phyloP scores from a whole-genome alignment of 2,329 filamentous ascomycete species.

The Clarireedia hainanense region DNA sequence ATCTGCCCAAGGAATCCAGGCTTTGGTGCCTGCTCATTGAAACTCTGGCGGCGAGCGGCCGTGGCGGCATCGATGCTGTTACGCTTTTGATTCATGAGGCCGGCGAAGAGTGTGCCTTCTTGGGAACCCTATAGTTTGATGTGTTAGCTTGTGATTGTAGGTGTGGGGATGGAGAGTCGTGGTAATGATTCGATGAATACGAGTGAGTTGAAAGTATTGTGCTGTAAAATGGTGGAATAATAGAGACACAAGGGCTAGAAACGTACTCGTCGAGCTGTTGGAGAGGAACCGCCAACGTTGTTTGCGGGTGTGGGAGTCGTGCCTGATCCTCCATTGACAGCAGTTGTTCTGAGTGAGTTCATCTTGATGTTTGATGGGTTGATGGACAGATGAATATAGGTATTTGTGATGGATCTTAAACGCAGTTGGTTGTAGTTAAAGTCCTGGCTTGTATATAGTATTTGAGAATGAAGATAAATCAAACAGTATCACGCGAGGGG shows the following conservation, averaged over 20 bases:
- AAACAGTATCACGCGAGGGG: no score
- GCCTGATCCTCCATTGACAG: conserved; percentile 19
- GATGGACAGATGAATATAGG: no score
- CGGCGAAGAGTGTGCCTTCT: conserved; percentile 26
- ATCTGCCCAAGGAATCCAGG: conserved; percentile 30
- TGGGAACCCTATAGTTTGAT: conserved; percentile 11
- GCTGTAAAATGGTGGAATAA: neutral
- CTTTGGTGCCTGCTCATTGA: conserved; percentile 35
- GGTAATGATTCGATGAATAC: neutral
- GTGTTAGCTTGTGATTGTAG: neutral
- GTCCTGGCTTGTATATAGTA: no score
- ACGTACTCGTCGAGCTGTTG: conserved; percentile 17
- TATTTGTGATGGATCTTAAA: no score
- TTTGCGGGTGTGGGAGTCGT: conserved; percentile 19
- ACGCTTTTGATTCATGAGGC: conserved; percentile 38
- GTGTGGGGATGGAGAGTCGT: no score
- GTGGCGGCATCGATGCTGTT: conserved; percentile 31
- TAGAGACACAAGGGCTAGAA: neutral
- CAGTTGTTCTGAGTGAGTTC: conserved; percentile 5
- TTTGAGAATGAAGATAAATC: no score
- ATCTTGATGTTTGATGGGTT: no score
- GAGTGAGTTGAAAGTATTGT: neutral
- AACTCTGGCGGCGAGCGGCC: conserved; percentile 33
- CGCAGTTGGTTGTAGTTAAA: no score
- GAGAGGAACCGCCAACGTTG: conserved; percentile 14